These are phyloP conservation scores for Rhodamnia argentea DNA, from an alignment of 345 rosid species.

Conservation along the genomic window DNA sequence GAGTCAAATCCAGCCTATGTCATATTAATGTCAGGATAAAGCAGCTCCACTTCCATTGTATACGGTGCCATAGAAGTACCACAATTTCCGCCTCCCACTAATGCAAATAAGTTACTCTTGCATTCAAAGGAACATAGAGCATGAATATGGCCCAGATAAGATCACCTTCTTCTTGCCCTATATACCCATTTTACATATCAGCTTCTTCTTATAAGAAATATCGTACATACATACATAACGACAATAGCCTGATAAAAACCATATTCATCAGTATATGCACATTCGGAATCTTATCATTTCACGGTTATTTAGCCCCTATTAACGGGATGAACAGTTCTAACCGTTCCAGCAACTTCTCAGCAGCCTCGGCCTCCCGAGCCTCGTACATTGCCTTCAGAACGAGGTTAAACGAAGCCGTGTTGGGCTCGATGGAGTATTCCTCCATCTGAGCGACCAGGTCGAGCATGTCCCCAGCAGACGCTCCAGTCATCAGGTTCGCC, in stretches of 20 bases:
- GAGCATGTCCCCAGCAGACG: conserved; percentile 45
- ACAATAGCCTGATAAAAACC: neutral
- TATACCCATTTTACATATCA: too few species aligned
- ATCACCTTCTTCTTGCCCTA: neutral
- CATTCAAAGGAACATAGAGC: neutral
- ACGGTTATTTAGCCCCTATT: neutral
- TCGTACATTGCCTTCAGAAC: conserved; percentile 74
- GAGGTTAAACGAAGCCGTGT: conserved; percentile 69
- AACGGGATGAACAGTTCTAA: conserved; percentile 7
- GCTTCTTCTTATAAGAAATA: neutral
- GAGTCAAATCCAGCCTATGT: neutral
- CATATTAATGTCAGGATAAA: neutral
- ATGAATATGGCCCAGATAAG: neutral
- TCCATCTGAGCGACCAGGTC: conserved; percentile 65
- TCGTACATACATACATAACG: neutral
- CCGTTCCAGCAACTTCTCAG: conserved; percentile 72
- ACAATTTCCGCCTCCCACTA: too few species aligned
- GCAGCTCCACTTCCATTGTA: neutral
- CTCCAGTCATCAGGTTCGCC: conserved; percentile 71
- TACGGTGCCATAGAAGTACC: neutral
- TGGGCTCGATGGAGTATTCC: conserved; percentile 51
- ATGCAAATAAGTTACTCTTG: neutral
- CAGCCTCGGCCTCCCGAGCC: conserved; percentile 52
- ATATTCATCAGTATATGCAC: neutral
- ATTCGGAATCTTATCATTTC: neutral